Evolutionary conservation across 2,329 filamentous ascomycete species (phyloP).

Genomic region (Leptosphaerulina australis): DNA sequence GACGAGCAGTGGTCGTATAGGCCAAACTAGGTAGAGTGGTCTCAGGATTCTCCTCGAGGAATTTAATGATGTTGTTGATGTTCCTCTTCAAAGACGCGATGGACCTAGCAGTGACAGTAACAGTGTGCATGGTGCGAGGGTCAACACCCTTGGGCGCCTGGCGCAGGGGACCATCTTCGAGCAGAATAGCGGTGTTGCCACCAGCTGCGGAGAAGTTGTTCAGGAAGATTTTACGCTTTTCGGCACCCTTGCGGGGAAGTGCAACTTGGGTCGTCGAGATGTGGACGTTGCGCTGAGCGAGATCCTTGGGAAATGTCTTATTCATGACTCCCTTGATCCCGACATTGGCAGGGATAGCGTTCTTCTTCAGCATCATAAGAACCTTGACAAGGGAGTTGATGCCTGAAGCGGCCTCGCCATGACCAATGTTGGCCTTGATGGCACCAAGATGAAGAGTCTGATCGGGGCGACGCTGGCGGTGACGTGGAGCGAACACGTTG

Average conservation of each 20-base stretch:
- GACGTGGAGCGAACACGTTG: conserved; percentile 63
- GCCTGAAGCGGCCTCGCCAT: conserved; percentile 61
- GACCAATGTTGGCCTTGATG: conserved; percentile 62
- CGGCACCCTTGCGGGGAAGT: conserved; percentile 55
- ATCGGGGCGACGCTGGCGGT: conserved; percentile 56
- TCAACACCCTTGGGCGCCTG: conserved; percentile 52
- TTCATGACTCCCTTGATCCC: conserved; percentile 63
- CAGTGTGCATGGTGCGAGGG: conserved; percentile 54
- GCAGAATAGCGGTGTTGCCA: conserved; percentile 60
- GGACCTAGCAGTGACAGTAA: conserved; percentile 59
- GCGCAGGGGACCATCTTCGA: conserved; percentile 58
- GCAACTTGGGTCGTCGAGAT: conserved; percentile 55
- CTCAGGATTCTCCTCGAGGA: conserved; percentile 53
- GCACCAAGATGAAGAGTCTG: conserved; percentile 60
- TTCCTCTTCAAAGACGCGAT: conserved; percentile 60
- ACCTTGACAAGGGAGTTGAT: conserved; percentile 62
- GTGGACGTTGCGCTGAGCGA: conserved; percentile 59
- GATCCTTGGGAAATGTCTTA: conserved; percentile 61
- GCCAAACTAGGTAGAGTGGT: conserved; percentile 57
- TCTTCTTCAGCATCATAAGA: conserved; percentile 61
- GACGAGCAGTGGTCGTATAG: conserved; percentile 60
- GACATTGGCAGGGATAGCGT: conserved; percentile 60
- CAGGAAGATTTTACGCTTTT: conserved; percentile 57
- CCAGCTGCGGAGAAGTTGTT: conserved; percentile 62
- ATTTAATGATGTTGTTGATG: conserved; percentile 55